Base-by-base conservation (phyloP, 768 basidiomycete genomes). In the Leccinum obscurum region DNA sequence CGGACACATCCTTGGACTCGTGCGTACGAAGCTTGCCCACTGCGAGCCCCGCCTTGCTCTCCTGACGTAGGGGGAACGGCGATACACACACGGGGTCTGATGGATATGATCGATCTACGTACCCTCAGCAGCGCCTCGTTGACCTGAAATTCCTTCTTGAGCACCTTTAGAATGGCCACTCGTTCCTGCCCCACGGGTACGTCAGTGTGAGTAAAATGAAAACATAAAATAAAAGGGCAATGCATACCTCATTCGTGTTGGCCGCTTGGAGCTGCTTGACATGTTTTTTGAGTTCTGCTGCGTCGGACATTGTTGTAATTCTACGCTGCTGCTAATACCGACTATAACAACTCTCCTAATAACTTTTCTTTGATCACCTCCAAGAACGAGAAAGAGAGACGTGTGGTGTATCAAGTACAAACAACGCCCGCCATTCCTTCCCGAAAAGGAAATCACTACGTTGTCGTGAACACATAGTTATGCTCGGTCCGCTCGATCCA, bases 41-140 rank as follows among this genome's bases (percentile, higher is more conserved):
- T 0, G 93, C 90, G n/a, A 96, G 77, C 53, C 94, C 94, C 4
- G 88, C 90, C 75, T 90, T 95, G 74, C 92, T 95, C 76, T 95
- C 93, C 94, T 95, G 67, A 39, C 15, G 37, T 17, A 39, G 37
- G 37, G 37, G 37, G 37, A 39, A 20, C 30, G 54, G 28, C 56
- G 59, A 15, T 5, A 32, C 26, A 50, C 49, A 34, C 28, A 30
- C 24, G 2, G 26, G 55, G 44, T 46, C 14, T 46, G 20, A 32
- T 24, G 17, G 20, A 48, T 15, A 22, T 48, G 46, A 48, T n/a
- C 22, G 10, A 22, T 22, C 13, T 53, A n/a, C 88, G 67, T 75
- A 92, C 90, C 81, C 90, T 85, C 56, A 92, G 78, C 22, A 91
- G 75, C 17, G 82, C 75, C 79, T 92, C 90, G 68, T 84, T 90